Evolutionary conservation across 129 eudicot species (phyloP), one percentile per base, ranked within the genome.

Genomic region (Tagetes patula): DNA sequence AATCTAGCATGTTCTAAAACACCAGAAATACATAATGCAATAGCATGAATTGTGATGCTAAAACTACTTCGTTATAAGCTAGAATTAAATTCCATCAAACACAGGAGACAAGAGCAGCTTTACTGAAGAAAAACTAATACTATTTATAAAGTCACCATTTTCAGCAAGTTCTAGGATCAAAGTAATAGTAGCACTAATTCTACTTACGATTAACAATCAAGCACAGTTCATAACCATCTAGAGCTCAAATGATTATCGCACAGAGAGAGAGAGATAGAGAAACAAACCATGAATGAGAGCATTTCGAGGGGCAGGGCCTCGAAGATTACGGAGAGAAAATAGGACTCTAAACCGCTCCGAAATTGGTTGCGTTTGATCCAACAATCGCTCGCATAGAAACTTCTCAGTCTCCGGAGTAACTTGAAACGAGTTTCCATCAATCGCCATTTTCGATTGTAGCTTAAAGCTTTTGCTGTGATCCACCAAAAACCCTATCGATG

Each of bases 301-400:
- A 69, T 84, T 80, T 46, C 96, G 90, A 43, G 99, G 96, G 4
- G 72, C 81, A 33, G 84, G 69, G 60, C 97, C 97, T 36, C 83
- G 89, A 48, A 93, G 96, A 73, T 90, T 88, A 6, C 97, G 86
- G 36, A 94, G 96, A 42, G 99, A 94, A 71, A 90, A 90, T 20
- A 94, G 89, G 67, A 81, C 94, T 80, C 97, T 88, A 59, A 94
- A 94, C 9, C 97, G 97, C 81, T 94, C 97, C 0, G 96, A 84
- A 66, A 94, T 90, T 0, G 99, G 96, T 50, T 94, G 96, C 12
- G 82, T 76, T 60, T 82, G 78, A 75, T 94, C 99, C 75, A 90
- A 39, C n/a, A 94, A 79, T 66, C 85, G 82, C 52, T 83, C 89
- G 62, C 96, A 88, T 5, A 94, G 86, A 64, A 92, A 89, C 41